phyloP scores from a whole-genome alignment of 2,329 filamentous ascomycete genomes.

The Pestalotiopsis sp. region DNA sequence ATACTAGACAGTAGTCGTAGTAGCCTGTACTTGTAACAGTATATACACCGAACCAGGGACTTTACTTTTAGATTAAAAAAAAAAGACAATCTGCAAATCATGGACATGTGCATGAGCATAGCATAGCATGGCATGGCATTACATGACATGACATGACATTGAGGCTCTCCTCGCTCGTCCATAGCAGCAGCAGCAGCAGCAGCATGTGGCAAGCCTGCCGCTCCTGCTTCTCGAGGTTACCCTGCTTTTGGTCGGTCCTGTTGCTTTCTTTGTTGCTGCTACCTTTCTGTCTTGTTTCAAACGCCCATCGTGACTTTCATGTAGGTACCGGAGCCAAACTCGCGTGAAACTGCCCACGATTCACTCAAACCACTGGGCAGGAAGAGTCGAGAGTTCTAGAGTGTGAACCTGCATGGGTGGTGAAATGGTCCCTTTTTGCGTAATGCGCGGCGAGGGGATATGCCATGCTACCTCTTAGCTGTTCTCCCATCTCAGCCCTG shows the following conservation, averaged over 20 bases:
- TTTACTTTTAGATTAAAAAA: not conserved
- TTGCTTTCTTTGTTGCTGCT: not conserved
- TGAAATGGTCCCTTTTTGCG: not conserved
- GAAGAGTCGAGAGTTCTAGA: not conserved
- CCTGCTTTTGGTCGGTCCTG: not conserved
- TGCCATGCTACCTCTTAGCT: not conserved
- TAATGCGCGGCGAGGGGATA: not conserved
- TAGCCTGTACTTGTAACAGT: not conserved
- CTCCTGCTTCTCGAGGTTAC: not conserved
- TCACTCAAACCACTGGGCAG: not conserved
- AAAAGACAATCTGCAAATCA: constrained; percentile 7
- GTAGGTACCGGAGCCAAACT: not conserved
- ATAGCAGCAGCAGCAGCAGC: not conserved
- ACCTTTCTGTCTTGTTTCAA: not conserved
- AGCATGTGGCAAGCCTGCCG: constrained; percentile 5
- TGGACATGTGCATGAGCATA: constrained; percentile 7
- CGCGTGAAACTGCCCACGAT: not conserved
- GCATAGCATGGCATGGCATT: constrained; percentile 15
- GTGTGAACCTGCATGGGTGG: not conserved
- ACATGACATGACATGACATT: constrained; percentile 14
- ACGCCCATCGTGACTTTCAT: not conserved
- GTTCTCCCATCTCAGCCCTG: constrained; percentile 24
- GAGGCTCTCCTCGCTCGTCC: constrained; percentile 12
- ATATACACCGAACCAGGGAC: not conserved
- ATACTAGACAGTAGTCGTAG: not conserved